Conservation (phyloP, 495 filamentous ascomycete species). For the Penicillium simplicissimum region DNA sequence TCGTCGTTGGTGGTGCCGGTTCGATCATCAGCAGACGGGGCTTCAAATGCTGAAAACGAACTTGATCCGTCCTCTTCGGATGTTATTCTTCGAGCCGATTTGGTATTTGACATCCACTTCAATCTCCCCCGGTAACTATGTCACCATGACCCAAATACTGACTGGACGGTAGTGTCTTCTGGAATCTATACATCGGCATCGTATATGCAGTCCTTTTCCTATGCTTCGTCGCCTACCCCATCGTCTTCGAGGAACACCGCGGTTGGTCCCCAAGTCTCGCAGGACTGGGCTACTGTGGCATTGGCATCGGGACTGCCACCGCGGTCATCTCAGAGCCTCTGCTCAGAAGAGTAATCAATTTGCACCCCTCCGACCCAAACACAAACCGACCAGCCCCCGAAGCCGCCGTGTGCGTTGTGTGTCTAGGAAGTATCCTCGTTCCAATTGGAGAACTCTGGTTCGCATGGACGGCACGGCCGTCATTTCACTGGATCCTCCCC, state of each 20-base stretch:
- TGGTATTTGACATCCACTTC: constrained; percentile 44
- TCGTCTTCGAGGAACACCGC: constrained; percentile 69
- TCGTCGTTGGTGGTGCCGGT: constrained; percentile 64
- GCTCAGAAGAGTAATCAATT: constrained; percentile 58
- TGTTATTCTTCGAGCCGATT: constrained; percentile 66
- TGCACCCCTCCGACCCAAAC: constrained; percentile 66
- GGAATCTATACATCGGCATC: constrained; percentile 66
- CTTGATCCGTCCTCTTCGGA: constrained; percentile 63
- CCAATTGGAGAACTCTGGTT: constrained; percentile 71
- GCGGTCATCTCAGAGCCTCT: constrained; percentile 62
- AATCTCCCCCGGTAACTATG: no score
- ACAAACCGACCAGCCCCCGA: constrained; percentile 64
- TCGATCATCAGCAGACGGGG: constrained; percentile 49
- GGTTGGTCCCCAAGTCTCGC: constrained; percentile 65
- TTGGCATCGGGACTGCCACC: constrained; percentile 68
- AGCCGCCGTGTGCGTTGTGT: constrained; percentile 66
- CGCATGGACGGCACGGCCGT: constrained; percentile 69
- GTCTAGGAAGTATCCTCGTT: constrained; percentile 60
- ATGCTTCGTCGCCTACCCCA: constrained; percentile 71
- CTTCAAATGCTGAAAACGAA: constrained; percentile 52
- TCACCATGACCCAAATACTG: background rate
- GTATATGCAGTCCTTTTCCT: constrained; percentile 72
- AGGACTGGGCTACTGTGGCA: constrained; percentile 70
- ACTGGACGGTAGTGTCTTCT: constrained; percentile 56
- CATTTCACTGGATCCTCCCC: constrained; percentile 68